These are phyloP conservation scores for Cystobasidium slooffiae DNA, from an alignment of 1,284 basidiomycete species.

Conservation along the genomic window DNA sequence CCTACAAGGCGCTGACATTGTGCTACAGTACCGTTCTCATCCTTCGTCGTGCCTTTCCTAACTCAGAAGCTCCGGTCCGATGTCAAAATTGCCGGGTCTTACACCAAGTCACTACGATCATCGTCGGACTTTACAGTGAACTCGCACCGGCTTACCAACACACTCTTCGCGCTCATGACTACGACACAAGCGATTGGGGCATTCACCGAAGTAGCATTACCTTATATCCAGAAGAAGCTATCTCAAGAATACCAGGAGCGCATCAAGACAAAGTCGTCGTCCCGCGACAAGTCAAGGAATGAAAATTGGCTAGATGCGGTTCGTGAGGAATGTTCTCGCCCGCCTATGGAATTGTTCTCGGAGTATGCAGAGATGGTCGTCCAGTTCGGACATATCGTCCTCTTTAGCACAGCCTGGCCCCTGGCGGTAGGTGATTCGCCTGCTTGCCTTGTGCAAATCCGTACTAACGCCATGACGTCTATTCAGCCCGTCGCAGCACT, in stretches of 20 bases:
- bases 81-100: slow-evolving; percentile 55
- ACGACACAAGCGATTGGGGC: slow-evolving; percentile 87
- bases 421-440: slow-evolving; percentile 60
- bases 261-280: slow-evolving; percentile 48
- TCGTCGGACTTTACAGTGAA: slow-evolving; percentile 58
- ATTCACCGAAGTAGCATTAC: slow-evolving; percentile 81
- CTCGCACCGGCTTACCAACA: slow-evolving; percentile 73
- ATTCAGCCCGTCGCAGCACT: slow-evolving; percentile 42
- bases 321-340: slow-evolving; percentile 74
- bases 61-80: slow-evolving; percentile 66
- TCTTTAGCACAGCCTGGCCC: slow-evolving; percentile 96
- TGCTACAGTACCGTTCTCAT: slow-evolving; percentile 73
- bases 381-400: slow-evolving; percentile 84
- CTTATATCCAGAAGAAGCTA: slow-evolving; percentile 70
- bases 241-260: slow-evolving; percentile 53
- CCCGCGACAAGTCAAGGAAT: slow-evolving; percentile 62
- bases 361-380: slow-evolving; percentile 49
- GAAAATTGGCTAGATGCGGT: slow-evolving; percentile 70
- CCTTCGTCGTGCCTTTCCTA: slow-evolving; percentile 59
- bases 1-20: neutral
- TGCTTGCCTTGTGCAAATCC: neutral
- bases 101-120: slow-evolving; percentile 46
- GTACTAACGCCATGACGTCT: slow-evolving; percentile 60
- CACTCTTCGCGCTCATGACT: slow-evolving; percentile 93
- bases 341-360: slow-evolving; percentile 68